Evolutionary conservation across 2,329 filamentous ascomycete genomes (phyloP).

Genomic region (Colletotrichum tropicicola): DNA sequence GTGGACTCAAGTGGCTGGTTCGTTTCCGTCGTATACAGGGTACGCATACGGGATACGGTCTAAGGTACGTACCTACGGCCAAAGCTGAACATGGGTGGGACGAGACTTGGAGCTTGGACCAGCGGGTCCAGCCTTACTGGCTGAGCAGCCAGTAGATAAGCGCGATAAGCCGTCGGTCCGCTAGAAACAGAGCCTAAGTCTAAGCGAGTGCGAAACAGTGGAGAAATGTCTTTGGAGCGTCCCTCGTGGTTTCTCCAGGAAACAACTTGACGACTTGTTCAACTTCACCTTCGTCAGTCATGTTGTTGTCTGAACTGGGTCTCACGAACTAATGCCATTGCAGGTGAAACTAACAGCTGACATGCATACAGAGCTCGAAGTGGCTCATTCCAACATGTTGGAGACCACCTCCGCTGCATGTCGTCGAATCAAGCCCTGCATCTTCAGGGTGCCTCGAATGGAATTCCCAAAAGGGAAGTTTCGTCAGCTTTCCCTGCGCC

Average conservation of each 20-base stretch:
- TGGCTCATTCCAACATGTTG: not conserved
- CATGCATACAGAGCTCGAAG: not conserved
- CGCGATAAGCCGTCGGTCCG: not conserved
- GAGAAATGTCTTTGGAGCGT: not conserved
- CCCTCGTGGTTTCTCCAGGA: not conserved
- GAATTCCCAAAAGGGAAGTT: constrained; percentile 29
- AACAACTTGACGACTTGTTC: not conserved
- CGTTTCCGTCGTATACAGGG: not conserved
- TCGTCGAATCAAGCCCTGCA: not conserved
- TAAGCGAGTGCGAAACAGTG: constrained; percentile 15
- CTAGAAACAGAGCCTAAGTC: not conserved
- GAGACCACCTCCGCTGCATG: no score
- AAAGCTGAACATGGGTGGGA: not conserved
- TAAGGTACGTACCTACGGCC: not conserved
- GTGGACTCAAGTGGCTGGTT: not conserved
- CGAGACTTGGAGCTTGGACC: not conserved
- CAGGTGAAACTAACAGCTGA: not conserved
- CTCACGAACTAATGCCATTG: not conserved
- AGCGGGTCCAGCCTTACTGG: not conserved
- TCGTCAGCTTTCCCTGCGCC: constrained; percentile 10
- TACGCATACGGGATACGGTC: not conserved
- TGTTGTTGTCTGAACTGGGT: not conserved
- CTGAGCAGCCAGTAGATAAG: constrained; percentile 8
- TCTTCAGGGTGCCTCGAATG: constrained; percentile 34
- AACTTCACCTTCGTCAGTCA: not conserved